phyloP scores from a whole-genome alignment of 2,329 filamentous ascomycete genomes.

The Cercospora sojina region DNA sequence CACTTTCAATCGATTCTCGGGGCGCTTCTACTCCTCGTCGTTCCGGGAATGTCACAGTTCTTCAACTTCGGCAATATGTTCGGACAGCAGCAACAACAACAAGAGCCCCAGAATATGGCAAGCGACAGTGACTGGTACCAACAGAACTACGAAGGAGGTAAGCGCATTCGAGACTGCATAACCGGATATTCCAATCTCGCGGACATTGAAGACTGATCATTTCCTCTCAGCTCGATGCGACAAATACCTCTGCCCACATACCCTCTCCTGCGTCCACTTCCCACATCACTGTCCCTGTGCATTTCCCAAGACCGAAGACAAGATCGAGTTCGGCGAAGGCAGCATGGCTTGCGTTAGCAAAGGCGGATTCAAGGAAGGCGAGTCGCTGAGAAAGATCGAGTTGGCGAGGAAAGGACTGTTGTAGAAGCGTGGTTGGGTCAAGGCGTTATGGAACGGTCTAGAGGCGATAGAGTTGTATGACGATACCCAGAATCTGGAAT shows the following conservation, averaged over 20 bases:
- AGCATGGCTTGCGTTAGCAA: conserved; percentile 71
- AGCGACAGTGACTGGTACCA: conserved; percentile 83
- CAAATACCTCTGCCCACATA: conserved; percentile 92
- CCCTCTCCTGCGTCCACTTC: conserved; percentile 91
- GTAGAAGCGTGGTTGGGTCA: conserved; percentile 40
- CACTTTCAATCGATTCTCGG: conserved; percentile 10
- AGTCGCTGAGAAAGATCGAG: conserved; percentile 73
- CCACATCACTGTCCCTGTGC: conserved; percentile 96
- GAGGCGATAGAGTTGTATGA: neutral
- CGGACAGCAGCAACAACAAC: conserved; percentile 57
- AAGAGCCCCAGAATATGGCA: conserved; percentile 72
- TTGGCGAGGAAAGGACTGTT: conserved; percentile 75
- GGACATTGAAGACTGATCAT: neutral
- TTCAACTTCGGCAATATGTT: conserved; percentile 98
- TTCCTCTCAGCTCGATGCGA: conserved; percentile 68
- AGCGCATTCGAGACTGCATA: neutral
- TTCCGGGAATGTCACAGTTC: conserved; percentile 73
- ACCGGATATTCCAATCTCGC: neutral
- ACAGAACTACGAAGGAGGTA: conserved; percentile 66
- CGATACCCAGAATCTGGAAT: conserved; percentile 6
- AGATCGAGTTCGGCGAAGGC: conserved; percentile 71
- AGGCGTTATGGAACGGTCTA: neutral
- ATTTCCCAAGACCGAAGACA: conserved; percentile 63
- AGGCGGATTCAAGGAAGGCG: conserved; percentile 70
- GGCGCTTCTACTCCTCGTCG: conserved; percentile 57